Percentiles rank a stretch among this genome's conserved stretches.
phyloP scores from a whole-genome alignment of 139 green algal genomes.

The Chlorella sp. region DNA sequence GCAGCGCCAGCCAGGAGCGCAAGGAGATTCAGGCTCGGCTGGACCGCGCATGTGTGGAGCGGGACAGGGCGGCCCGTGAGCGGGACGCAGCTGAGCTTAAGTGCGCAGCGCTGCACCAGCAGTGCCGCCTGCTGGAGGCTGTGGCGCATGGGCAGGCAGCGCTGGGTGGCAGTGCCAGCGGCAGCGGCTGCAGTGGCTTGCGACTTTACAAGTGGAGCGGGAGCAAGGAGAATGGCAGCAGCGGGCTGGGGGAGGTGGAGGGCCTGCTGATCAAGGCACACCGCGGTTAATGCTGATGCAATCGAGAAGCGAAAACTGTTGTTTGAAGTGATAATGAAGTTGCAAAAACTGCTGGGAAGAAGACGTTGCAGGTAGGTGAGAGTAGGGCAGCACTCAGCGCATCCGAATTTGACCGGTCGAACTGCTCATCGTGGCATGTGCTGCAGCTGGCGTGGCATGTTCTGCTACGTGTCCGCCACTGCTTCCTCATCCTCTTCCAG shows the following conservation, averaged over 20 bases:
- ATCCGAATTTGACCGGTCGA: too few species aligned
- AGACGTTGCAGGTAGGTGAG: too few species aligned
- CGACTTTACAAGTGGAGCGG: not conserved
- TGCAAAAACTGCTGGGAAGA: too few species aligned
- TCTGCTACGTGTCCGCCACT: not conserved
- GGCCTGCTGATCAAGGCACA: not conserved
- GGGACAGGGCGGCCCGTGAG: conserved; percentile 11
- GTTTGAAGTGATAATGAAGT: too few species aligned
- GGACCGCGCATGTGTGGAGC: conserved; percentile 23
- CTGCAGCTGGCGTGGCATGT: not conserved
- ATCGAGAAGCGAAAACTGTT: too few species aligned
- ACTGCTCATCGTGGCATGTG: too few species aligned
- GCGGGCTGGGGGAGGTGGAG: not conserved
- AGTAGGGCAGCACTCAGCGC: too few species aligned
- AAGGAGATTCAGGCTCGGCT: conserved; percentile 26
- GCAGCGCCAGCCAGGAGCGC: not conserved
- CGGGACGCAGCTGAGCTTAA: not conserved
- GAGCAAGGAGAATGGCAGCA: conserved; percentile 1
- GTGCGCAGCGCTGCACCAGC: conserved; percentile 8
- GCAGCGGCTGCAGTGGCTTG: not conserved
- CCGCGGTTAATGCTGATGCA: too few species aligned
- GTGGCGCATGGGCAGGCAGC: conserved; percentile 1
- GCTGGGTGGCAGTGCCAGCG: not conserved
- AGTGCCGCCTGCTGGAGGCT: conserved; percentile 32
- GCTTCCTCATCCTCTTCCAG: not conserved